Evolutionary conservation across 164 flowering plant genomes (phyloP).

Genomic region (Chimonanthus salicifolius): DNA sequence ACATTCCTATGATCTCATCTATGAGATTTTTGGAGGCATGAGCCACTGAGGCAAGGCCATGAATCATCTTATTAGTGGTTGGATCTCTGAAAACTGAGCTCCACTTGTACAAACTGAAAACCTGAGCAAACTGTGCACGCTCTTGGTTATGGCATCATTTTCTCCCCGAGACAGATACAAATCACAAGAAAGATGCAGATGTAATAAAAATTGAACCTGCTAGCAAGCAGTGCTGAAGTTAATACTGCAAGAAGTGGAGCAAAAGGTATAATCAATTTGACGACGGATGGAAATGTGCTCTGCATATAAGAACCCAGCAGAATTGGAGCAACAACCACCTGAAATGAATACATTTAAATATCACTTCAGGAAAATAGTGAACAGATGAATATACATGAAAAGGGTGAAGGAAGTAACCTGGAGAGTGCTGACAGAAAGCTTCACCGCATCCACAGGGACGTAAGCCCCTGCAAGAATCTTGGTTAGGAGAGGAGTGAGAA

Average conservation of each 20-base stretch:
- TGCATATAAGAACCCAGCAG: constrained; percentile 68
- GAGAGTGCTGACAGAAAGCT: constrained; percentile 68
- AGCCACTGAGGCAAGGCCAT: neutral
- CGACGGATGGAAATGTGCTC: constrained; percentile 49
- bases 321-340: constrained; percentile 85
- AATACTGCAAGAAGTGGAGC: constrained; percentile 73
- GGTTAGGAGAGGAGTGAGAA: constrained; percentile 69
- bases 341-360: neutral
- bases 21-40: neutral
- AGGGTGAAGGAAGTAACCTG: constrained; percentile 40
- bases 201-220: constrained; percentile 40
- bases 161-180: too few species aligned
- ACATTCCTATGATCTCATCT: neutral
- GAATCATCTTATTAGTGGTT: neutral
- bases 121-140: neutral
- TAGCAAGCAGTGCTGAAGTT: constrained; percentile 57
- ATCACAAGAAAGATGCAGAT: neutral
- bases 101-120: neutral
- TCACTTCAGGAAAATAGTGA: neutral
- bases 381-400: neutral
- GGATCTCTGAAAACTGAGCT: neutral
- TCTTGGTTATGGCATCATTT: neutral
- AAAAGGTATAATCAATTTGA: constrained; percentile 51
- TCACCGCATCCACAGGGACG: constrained; percentile 69
- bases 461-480: constrained; percentile 68